These are phyloP conservation scores for Acacia melanoxylon DNA, from an alignment of 306 rosid species.

Conservation along the genomic window DNA sequence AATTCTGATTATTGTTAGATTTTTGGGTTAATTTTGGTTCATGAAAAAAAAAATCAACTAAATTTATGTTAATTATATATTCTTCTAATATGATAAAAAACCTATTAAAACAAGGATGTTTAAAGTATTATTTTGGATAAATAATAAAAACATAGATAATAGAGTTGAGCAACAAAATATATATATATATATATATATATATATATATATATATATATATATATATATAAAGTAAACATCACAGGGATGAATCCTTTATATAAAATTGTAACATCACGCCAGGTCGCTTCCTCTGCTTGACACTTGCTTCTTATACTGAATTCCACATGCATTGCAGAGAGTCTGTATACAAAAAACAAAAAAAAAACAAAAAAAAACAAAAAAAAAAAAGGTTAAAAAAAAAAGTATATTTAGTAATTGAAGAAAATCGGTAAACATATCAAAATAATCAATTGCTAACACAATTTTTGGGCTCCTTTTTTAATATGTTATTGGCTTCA, in stretches of 20 bases:
- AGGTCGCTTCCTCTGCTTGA: neutral
- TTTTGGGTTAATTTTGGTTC: neutral
- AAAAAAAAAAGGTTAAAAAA: neutral
- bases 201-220: neutral
- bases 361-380: too few relatives aligned
- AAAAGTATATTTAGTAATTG: neutral
- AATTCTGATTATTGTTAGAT: neutral
- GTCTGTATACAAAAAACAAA: constrained; percentile 36
- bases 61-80: neutral
- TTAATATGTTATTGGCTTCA: neutral
- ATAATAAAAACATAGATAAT: neutral
- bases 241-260: neutral
- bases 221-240: neutral
- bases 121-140: neutral
- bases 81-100: neutral
- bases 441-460: neutral
- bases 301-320: constrained; percentile 31
- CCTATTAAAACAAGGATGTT: neutral
- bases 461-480: neutral
- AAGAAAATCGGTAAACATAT: neutral
- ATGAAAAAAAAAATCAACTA: neutral
- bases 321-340: constrained; percentile 43
- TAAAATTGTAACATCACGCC: neutral
- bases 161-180: neutral
- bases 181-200: too few relatives aligned